Evolutionary conservation across 768 basidiomycete genomes (phyloP), one percentile per base, ranked within the genome.

Genomic region (Harrya chromipes): DNA sequence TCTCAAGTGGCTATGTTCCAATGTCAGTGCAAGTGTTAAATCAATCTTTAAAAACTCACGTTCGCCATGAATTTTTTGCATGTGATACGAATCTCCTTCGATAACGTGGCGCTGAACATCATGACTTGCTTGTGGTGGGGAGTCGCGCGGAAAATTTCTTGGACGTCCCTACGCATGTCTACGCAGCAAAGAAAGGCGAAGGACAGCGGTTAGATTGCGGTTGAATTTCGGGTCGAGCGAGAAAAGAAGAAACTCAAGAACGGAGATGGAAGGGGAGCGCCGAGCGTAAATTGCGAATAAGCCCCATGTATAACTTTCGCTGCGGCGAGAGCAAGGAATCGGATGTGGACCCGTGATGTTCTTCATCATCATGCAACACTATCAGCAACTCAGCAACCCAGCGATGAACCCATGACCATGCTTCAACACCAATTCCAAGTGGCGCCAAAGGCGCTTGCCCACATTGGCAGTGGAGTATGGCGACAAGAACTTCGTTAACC

Each of bases 121-220:
- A 99, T 99, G 59, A 99, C 97, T 79, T 99, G 95, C 78, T 99
- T 99, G 81, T 97, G 94, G 72, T 97, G 95, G 43, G 97, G 97
- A 17, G 97, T 98, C 16, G 92, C 82, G 63, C 95, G 87, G 83
- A 98, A 99, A 64, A 99, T 98, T 76, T 99, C 97, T 84, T 99
- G 97, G 57, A 99, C 95, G 69, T 99, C 97, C 67, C 97, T 92
- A 76, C 97, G 95, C 97, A 99, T 99, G 86, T 98, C 97, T 99
- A 65, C 56, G 67, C 52, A 57, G 63, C 26, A 69, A 68, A 65
- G 47, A 83, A 72, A 79, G 76, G 75, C 75, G 80, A 43, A 31
- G 52, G 51, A 79, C 79, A 76, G 80, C 68, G 67, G 83, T 85
- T 79, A 85, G 83, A 84, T 54, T 77, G 72, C 70, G 66, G 65